phyloP scores from a whole-genome alignment of 192 early-diverging fungal species.

The Gaertneriomyces sp. region DNA sequence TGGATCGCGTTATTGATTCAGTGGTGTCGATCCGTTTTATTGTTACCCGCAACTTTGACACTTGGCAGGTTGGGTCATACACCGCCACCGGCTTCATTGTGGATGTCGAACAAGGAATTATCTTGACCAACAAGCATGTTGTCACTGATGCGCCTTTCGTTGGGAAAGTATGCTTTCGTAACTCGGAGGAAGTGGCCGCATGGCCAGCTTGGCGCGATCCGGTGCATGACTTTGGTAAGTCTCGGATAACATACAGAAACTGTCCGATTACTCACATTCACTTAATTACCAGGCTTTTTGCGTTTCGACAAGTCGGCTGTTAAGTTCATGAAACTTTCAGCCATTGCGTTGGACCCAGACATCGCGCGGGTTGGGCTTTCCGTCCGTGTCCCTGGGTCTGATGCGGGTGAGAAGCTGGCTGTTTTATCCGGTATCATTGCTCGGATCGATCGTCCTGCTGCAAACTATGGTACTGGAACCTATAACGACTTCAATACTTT shows the following conservation, averaged over 20 bases:
- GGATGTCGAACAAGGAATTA: slow-evolving; percentile 59
- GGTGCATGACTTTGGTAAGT: slow-evolving; percentile 70
- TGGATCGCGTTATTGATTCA: slow-evolving; percentile 30
- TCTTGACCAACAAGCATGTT: slow-evolving; percentile 65
- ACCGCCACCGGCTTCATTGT: slow-evolving; percentile 68
- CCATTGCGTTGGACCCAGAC: slow-evolving; percentile 45
- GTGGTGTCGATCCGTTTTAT: slow-evolving; percentile 66
- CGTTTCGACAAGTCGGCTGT: slow-evolving; percentile 67
- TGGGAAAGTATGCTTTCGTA: slow-evolving; percentile 31
- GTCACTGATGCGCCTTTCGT: slow-evolving; percentile 58
- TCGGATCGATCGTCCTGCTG: slow-evolving; percentile 31
- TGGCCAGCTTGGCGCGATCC: slow-evolving; percentile 59
- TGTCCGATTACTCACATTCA: neutral
- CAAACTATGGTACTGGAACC: slow-evolving; percentile 31
- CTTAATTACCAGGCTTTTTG: slow-evolving; percentile 39
- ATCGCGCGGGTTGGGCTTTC: slow-evolving; percentile 69
- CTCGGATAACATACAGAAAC: neutral
- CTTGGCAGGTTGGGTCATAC: slow-evolving; percentile 37
- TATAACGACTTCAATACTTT: slow-evolving; percentile 40
- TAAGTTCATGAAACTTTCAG: slow-evolving; percentile 60
- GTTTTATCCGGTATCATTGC: slow-evolving; percentile 33
- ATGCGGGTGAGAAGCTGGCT: slow-evolving; percentile 35
- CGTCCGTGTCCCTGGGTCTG: slow-evolving; percentile 53
- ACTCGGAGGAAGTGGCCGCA: slow-evolving; percentile 64
- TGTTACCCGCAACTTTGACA: slow-evolving; percentile 58